These are phyloP conservation scores for Ichthyophthirius multifiliis DNA, from an alignment of 169 alveolate species.

Conservation along the genomic window DNA sequence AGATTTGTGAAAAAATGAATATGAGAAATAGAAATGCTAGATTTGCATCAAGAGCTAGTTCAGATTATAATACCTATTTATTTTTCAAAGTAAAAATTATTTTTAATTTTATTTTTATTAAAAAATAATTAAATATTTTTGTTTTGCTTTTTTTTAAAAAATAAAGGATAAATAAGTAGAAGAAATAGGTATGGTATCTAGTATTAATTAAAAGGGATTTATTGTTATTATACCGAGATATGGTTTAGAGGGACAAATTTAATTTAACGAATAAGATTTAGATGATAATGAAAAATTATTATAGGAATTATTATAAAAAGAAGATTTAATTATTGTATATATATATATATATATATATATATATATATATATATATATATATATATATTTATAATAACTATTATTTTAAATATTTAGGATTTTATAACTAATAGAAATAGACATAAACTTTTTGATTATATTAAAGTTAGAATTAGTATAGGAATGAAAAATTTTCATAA, in stretches of 20 bases:
- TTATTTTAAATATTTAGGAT: neutral
- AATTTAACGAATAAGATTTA: neutral
- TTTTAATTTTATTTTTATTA: neutral
- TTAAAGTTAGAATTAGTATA: conserved; percentile 24
- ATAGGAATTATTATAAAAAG: conserved; percentile 24
- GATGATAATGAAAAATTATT: conserved; percentile 20
- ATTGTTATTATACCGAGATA: conserved; percentile 45
- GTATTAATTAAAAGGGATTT: conserved; percentile 43
- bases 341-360: neutral
- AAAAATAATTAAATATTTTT: neutral
- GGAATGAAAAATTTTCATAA: conserved; percentile 38
- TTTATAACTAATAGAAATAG: neutral
- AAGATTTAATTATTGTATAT: conserved; percentile 10
- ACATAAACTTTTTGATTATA: conserved; percentile 32
- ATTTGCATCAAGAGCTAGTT: conserved; percentile 92
- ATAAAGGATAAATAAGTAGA: conserved; percentile 8
- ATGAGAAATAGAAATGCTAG: conserved; percentile 91
- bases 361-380: neutral
- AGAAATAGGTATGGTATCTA: conserved; percentile 50
- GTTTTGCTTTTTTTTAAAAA: no score
- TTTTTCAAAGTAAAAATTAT: conserved; percentile 72
- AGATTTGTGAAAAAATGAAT: conserved; percentile 91
- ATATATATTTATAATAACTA: neutral
- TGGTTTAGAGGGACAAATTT: conserved; percentile 57
- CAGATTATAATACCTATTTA: conserved; percentile 87